A percentile compares a stretch with the other conserved stretches of the same genome.
Evolutionary conservation across 139 green algal species (phyloP).

Genomic region (Raphidocelis subcapitata): DNA sequence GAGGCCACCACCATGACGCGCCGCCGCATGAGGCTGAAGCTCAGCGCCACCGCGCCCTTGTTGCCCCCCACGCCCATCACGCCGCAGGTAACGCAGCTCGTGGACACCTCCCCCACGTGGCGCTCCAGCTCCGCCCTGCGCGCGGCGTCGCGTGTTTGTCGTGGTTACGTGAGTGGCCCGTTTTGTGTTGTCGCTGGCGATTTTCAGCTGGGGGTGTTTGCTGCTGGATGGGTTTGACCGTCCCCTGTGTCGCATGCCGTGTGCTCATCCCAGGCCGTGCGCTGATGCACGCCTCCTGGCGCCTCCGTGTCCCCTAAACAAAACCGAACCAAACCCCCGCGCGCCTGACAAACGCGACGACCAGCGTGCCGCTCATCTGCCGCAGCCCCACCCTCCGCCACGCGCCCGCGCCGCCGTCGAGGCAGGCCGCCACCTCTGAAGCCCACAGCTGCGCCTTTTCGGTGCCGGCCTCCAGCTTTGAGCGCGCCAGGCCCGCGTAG

Average conservation of each 20-base stretch:
- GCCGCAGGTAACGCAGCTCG: conserved; percentile 82
- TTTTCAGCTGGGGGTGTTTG: not conserved
- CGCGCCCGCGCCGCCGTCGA: conserved; percentile 17
- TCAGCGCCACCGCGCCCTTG: conserved; percentile 90
- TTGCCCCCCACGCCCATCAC: conserved; percentile 92
- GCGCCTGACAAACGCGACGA: conserved; percentile 68
- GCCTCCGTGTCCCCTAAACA: too few species aligned
- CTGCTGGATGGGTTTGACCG: not conserved
- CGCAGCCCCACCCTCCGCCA: conserved; percentile 69
- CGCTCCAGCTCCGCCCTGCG: conserved; percentile 28
- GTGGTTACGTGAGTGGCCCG: too few species aligned
- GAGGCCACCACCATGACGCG: conserved; percentile 73
- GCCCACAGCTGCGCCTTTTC: conserved; percentile 34
- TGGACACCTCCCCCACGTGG: conserved; percentile 77
- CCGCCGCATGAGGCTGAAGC: conserved; percentile 79
- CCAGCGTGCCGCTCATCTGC: conserved; percentile 85
- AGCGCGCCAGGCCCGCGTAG: conserved; percentile 45
- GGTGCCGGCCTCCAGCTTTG: conserved; percentile 29
- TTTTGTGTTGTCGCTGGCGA: not conserved
- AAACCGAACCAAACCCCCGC: too few species aligned
- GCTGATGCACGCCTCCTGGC: too few species aligned
- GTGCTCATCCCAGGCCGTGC: too few species aligned
- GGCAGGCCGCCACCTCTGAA: conserved; percentile 37
- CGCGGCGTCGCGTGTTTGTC: not conserved
- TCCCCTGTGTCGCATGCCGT: not conserved